Conservation (phyloP, 2,329 filamentous ascomycete species). For the Trichoderma oligosporum region DNA sequence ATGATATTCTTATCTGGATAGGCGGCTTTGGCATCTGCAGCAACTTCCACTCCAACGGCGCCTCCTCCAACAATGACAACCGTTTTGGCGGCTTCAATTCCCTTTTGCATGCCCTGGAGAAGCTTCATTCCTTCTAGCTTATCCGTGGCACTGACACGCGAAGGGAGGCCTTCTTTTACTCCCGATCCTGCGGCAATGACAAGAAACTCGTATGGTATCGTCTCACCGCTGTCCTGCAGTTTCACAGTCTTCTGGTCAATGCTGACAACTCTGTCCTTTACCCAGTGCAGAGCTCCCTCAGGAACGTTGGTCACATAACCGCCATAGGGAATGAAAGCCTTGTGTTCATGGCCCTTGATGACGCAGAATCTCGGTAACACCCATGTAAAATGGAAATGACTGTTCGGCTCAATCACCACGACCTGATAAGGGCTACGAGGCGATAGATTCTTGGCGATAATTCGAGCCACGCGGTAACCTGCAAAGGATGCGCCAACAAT, state of each 20-base stretch:
- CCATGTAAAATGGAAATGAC: constrained; percentile 60
- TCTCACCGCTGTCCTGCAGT: constrained; percentile 40
- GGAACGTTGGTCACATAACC: constrained; percentile 36
- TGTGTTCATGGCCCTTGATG: constrained; percentile 50
- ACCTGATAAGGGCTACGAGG: constrained; percentile 46
- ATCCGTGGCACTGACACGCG: constrained; percentile 42
- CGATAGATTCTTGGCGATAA: constrained; percentile 47
- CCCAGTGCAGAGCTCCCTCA: constrained; percentile 36
- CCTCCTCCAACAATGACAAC: constrained; percentile 56
- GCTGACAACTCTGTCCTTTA: constrained; percentile 40
- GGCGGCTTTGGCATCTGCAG: constrained; percentile 53
- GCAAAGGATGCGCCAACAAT: constrained; percentile 57
- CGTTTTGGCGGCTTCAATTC: constrained; percentile 40
- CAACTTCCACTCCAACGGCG: constrained; percentile 59
- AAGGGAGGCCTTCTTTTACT: constrained; percentile 44
- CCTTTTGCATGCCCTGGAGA: constrained; percentile 44
- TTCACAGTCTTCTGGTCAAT: constrained; percentile 36
- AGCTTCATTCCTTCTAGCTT: constrained; percentile 42
- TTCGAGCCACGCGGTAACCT: constrained; percentile 47
- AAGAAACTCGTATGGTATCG: constrained; percentile 51
- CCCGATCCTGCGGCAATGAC: constrained; percentile 56
- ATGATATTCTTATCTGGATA: constrained; percentile 55
- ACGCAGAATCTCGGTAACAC: constrained; percentile 57
- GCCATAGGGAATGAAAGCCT: constrained; percentile 58
- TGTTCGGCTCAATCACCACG: constrained; percentile 56